Conservation (phyloP, 2,329 filamentous ascomycete species). For the Podosphaera aphanis region DNA sequence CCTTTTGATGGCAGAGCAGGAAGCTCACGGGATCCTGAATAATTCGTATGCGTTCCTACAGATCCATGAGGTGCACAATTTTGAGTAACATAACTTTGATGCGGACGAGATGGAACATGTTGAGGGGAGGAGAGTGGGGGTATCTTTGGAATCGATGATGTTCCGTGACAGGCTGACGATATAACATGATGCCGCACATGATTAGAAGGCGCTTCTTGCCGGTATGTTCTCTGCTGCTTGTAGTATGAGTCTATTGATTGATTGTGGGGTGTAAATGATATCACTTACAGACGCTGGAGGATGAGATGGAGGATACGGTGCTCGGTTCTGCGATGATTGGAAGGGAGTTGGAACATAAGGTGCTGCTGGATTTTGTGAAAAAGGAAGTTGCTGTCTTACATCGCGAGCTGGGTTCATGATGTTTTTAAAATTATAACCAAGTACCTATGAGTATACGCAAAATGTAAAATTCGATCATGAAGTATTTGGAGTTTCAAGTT, state of each 20-base stretch:
- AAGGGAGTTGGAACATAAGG: constrained; percentile 15
- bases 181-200: constrained; percentile 15
- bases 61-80: constrained; percentile 15
- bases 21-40: constrained; percentile 28
- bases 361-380: constrained; percentile 15
- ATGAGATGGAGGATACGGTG: constrained; percentile 14
- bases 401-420: constrained; percentile 16
- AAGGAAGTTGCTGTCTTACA: constrained; percentile 11
- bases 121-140: constrained; percentile 27
- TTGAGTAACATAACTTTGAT: constrained; percentile 17
- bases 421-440: constrained; percentile 5
- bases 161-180: constrained; percentile 15
- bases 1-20: constrained; percentile 23
- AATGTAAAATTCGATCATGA: not conserved
- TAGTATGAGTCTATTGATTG: constrained; percentile 16
- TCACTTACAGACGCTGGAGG: constrained; percentile 10
- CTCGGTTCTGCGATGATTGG: constrained; percentile 11
- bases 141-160: constrained; percentile 18
- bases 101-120: constrained; percentile 14
- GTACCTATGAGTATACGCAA: not conserved
- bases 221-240: constrained; percentile 12
- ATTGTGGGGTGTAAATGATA: constrained; percentile 14
- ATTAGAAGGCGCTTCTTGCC: constrained; percentile 12
- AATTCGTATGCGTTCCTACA: constrained; percentile 15
- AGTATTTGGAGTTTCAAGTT: not conserved